phyloP scores from a whole-genome alignment of 202 grass and related monocot genomes.

The Elaeis oleifera region DNA sequence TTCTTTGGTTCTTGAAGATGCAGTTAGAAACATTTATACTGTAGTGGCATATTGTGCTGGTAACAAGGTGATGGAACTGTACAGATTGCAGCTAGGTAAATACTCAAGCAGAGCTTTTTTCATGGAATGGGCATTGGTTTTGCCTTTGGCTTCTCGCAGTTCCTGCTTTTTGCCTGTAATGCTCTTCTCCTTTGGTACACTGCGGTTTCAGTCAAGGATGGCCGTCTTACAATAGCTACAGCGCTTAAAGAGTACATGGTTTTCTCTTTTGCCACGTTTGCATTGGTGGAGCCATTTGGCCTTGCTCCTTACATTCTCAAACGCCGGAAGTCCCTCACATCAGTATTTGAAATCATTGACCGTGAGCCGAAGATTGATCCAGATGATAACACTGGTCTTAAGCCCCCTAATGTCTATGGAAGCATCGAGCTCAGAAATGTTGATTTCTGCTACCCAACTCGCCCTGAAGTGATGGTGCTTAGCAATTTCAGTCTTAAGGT shows the following conservation, averaged over 20 bases:
- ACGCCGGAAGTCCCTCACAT: conserved; percentile 72
- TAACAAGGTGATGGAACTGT: conserved; percentile 96
- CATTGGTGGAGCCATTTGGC: conserved; percentile 93
- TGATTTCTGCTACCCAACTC: conserved; percentile 80
- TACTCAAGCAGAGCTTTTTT: conserved; percentile 74
- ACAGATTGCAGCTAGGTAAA: conserved; percentile 77
- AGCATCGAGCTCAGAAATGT: conserved; percentile 97
- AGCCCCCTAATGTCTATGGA: conserved; percentile 88
- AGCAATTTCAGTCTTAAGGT: conserved; percentile 98
- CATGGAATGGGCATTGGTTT: conserved; percentile 85
- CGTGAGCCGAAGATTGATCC: conserved; percentile 89
- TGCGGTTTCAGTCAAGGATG: conserved; percentile 58
- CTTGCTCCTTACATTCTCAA: conserved; percentile 98
- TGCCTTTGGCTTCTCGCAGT: conserved; percentile 87
- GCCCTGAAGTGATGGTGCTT: conserved; percentile 71
- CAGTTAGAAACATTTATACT: conserved; percentile 97
- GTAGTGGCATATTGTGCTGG: conserved; percentile 98
- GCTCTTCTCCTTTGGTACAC: conserved; percentile 95
- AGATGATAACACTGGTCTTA: conserved; percentile 85
- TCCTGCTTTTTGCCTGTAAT: conserved; percentile 97
- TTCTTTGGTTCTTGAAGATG: conserved; percentile 96
- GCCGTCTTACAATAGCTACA: conserved; percentile 55
- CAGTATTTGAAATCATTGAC: conserved; percentile 97
- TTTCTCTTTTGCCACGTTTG: conserved; percentile 92
- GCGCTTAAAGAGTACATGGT: conserved; percentile 91